Evolutionary conservation across 345 rosid genomes (phyloP), one percentile per base, ranked within the genome.

Genomic region (Draba incana): DNA sequence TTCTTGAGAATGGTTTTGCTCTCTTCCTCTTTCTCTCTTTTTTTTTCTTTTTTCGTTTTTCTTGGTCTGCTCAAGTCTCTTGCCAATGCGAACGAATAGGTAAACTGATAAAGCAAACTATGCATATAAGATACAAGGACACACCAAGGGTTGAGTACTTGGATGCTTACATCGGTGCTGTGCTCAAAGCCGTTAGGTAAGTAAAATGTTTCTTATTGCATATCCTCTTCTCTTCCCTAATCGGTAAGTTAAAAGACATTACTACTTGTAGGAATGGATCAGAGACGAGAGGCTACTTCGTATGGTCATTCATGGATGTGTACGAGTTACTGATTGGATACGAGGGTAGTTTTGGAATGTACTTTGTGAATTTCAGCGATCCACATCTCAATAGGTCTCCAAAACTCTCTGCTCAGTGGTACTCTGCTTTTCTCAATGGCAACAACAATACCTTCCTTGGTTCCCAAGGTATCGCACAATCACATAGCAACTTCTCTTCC

Each of bases 351-450:
- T 82, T 28, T 15, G 84, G 84, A 4, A 54, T 75, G 7, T 66
- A 70, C 69, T 73, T 74, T 31, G 84, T 81, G 20, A 83, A 84
- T 57, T 64, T 70, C 44, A 70, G 79, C 46, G 77, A 84, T 57
- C 82, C 82, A 1, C 75, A 74, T 1, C 64, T 69, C 64, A 67
- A 65, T 62, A 80, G 82, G 65, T 66, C 72, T 43, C 80, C 85
- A 0, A 84, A 82, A 64, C 68, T 66, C 45, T 83, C 86, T 25
- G 77, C 84, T 6, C 68, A 74, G 20, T 81, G 84, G 84, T 81
- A 73, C 69, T 78, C 84, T 45, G 53, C 59, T 12, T 83, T 83
- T 33, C 72, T 78, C 72, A 80, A 70, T 54, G 82, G 87, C 56
- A 48, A 52, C 12, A 15, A 25, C 11, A 41, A 14, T 4, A 28